These are phyloP conservation scores for Ilyonectria sp. DNA, from an alignment of 2,329 filamentous ascomycete species.

Conservation along the genomic window DNA sequence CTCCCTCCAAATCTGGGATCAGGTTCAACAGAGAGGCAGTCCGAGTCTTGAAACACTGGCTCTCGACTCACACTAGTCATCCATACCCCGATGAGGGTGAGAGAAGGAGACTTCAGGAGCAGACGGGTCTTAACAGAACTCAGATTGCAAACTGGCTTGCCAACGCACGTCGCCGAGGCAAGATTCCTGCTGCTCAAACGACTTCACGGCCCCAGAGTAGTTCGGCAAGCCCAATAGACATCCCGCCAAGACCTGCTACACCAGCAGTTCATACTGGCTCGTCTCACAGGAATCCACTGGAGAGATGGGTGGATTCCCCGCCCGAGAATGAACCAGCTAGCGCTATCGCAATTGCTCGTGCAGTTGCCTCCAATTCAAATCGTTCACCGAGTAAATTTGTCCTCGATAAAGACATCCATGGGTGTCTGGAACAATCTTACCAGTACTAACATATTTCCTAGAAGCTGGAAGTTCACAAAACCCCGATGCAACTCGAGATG, in stretches of 20 bases:
- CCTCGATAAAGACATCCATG: background rate
- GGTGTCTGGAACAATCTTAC: no score
- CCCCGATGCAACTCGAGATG: background rate
- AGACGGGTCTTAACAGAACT: conserved; percentile 81
- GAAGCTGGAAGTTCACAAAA: background rate
- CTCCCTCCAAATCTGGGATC: conserved; percentile 17
- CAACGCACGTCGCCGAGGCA: conserved; percentile 84
- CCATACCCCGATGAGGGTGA: conserved; percentile 88
- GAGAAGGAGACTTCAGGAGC: conserved; percentile 79
- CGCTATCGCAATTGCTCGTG: conserved; percentile 48
- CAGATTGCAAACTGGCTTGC: conserved; percentile 94
- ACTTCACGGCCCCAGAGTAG: background rate
- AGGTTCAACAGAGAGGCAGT: conserved; percentile 79
- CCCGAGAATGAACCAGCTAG: conserved; percentile 50
- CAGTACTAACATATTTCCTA: background rate
- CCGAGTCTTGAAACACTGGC: conserved; percentile 83
- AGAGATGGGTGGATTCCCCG: conserved; percentile 51
- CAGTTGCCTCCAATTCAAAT: conserved; percentile 39
- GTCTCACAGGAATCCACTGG: conserved; percentile 38
- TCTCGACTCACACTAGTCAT: conserved; percentile 80
- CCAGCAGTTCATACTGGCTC: conserved; percentile 47
- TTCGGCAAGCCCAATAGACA: conserved; percentile 63
- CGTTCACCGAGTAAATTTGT: conserved; percentile 20
- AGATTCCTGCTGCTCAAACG: conserved; percentile 60
- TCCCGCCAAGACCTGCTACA: conserved; percentile 61